Percentiles rank a stretch among this genome's conserved stretches.
Evolutionary conservation across 768 basidiomycete genomes (phyloP).

Genomic region (Phaeolepiota aurea): DNA sequence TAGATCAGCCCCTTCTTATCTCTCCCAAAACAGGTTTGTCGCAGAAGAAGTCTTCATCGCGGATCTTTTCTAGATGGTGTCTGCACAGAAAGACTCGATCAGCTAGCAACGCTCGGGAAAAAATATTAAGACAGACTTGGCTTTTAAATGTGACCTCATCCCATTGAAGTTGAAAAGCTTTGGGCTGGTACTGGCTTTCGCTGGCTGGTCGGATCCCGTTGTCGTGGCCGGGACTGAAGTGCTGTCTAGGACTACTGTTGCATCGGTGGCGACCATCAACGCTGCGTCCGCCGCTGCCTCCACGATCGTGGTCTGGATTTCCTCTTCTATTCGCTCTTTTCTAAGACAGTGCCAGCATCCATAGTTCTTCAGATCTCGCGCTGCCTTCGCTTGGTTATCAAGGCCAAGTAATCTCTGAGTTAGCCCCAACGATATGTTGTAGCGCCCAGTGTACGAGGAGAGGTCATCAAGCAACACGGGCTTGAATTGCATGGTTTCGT

Average conservation of each 20-base stretch:
- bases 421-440: slow-evolving; percentile 11
- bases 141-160: slow-evolving; percentile 53
- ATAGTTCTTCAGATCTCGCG: slow-evolving; percentile 29
- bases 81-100: slow-evolving; percentile 21
- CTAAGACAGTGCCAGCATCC: slow-evolving; percentile 46
- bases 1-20: too few species aligned
- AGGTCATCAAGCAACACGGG: slow-evolving; percentile 5
- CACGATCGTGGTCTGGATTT: neutral
- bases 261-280: neutral
- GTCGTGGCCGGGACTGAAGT: slow-evolving; percentile 7
- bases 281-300: slow-evolving; percentile 2
- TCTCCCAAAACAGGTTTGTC: too few species aligned
- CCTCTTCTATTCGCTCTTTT: neutral
- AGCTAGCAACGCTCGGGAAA: neutral
- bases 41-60: slow-evolving; percentile 48
- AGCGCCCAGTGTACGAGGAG: slow-evolving; percentile 7
- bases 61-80: slow-evolving; percentile 35
- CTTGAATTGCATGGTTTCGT: slow-evolving; percentile 39
- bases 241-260: slow-evolving; percentile 1
- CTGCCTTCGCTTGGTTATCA: slow-evolving; percentile 12
- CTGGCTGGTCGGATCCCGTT: slow-evolving; percentile 8
- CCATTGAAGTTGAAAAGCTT: slow-evolving; percentile 44
- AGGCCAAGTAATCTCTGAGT: slow-evolving; percentile 12
- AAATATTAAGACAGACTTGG: slow-evolving; percentile 34
- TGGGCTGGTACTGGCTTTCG: slow-evolving; percentile 9